Conservation (phyloP, 441 rosid genomes). For the Omphalea diandra region DNA sequence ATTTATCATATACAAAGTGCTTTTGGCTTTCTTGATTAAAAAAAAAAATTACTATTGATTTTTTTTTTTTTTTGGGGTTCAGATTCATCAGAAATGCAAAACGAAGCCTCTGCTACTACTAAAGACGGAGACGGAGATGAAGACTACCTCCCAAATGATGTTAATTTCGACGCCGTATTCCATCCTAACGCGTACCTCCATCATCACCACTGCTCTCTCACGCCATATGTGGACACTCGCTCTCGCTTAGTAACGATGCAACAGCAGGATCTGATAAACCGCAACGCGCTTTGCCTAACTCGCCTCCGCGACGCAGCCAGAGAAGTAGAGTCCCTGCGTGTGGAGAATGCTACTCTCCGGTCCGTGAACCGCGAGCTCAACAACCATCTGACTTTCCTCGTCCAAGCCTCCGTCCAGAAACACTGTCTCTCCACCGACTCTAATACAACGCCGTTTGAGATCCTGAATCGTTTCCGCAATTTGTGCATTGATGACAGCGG, state of each 20-base stretch:
- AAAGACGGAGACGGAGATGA: no score
- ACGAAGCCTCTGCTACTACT: conserved; percentile 19
- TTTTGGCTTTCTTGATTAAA: neutral
- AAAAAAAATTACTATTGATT: no score
- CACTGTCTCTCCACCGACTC: conserved; percentile 22
- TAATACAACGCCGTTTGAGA: conserved; percentile 27
- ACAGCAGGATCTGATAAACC: conserved; percentile 48
- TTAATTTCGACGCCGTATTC: conserved; percentile 18
- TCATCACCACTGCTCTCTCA: no score
- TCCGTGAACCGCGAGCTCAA: conserved; percentile 48
- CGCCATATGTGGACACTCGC: conserved; percentile 12
- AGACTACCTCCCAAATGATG: conserved; percentile 13
- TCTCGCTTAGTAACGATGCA: conserved; percentile 40
- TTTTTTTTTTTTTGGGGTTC: neutral
- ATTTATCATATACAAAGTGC: neutral
- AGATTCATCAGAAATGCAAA: conserved; percentile 32
- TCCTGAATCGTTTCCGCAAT: conserved; percentile 26
- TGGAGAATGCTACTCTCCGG: conserved; percentile 46
- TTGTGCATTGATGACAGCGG: conserved; percentile 27
- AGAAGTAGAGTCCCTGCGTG: conserved; percentile 48
- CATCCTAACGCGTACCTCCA: conserved; percentile 7
- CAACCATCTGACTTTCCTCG: conserved; percentile 36
- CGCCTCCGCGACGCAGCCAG: conserved; percentile 43
- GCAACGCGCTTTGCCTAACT: conserved; percentile 47
- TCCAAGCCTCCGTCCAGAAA: conserved; percentile 38